Evolutionary conservation across 2,329 filamentous ascomycete species (phyloP), one percentile per base, ranked within the genome.

Genomic region (Talaromyces marneffei): DNA sequence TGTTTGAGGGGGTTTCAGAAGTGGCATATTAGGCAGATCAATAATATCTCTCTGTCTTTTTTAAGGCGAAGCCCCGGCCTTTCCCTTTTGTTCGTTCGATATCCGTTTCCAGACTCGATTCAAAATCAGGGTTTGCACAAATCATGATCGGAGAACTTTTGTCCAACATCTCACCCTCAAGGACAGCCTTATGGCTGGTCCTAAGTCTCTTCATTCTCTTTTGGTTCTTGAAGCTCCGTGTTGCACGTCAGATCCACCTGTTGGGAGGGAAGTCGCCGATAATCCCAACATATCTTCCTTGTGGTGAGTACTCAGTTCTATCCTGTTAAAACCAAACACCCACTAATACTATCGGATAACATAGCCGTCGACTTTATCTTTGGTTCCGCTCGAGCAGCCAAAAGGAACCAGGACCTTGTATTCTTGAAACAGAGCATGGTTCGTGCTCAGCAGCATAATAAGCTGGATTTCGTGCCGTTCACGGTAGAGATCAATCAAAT

Each of bases 281-380:
- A 33, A 65, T 77, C 16, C 64, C 57, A 6, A 72, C 72, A 29
- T 70, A 66, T 57, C 67, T 77, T 37, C 76, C 76, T 37, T 71
- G 76, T 50, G 73, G 74, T 75, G 62, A 42, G 71, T 66, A 6
- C 4, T 31, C 20, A 9, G n/a, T n/a, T n/a, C n/a, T 40, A 1
- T n/a, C 25, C 2, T 35, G 10, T 35, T 35, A 35, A 10, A 35
- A 12, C 10, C 3, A 35, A 35, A 35, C 1, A 35, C 6, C 10
- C 29, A 20, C 68, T 42, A 67, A 54, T n/a, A 52, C 35, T n/a
- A n/a, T n/a, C n/a, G n/a, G 46, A 9, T 8, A 16, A 14, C n/a
- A 12, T 63, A 87, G 89, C 87, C 52, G 65, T 92, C 44, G 88
- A 90, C 65, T 78, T 91, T 63, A 75, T 92, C 33, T 79, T 77